phyloP scores from a whole-genome alignment of 768 basidiomycete species.

The Suillus plorans region DNA sequence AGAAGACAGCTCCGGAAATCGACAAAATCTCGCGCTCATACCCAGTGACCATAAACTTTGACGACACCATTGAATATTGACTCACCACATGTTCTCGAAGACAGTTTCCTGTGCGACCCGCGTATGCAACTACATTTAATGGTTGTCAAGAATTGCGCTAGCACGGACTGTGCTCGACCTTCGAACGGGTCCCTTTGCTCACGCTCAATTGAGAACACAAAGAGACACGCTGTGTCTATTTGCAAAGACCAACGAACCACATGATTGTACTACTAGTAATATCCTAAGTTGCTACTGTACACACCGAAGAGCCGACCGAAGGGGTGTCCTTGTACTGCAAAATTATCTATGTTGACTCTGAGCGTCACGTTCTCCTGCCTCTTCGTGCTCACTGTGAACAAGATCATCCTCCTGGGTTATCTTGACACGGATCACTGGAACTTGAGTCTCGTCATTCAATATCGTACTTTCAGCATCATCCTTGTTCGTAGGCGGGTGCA shows the following conservation, averaged over 20 bases:
- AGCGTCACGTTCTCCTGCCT: neutral
- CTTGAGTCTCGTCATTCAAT: conserved; percentile 1
- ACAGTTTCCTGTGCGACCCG: neutral
- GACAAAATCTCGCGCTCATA: too few relatives aligned
- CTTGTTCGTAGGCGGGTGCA: conserved; percentile 37
- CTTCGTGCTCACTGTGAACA: conserved; percentile 7
- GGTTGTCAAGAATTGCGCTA: neutral
- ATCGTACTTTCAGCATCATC: neutral
- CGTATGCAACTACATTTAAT: neutral
- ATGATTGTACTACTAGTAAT: neutral
- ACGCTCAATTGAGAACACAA: neutral
- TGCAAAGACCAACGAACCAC: neutral
- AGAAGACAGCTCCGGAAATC: too few relatives aligned
- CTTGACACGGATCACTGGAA: conserved; percentile 1
- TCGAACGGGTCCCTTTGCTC: neutral
- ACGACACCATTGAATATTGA: too few relatives aligned
- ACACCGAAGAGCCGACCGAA: too few relatives aligned
- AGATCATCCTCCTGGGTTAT: conserved; percentile 3
- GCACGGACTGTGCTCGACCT: neutral
- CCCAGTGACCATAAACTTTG: too few relatives aligned
- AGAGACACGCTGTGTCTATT: neutral
- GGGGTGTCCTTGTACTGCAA: neutral
- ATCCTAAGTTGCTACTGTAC: neutral
- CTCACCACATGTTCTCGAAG: too few relatives aligned
- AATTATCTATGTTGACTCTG: neutral